Conservation (phyloP, 179 eudicot genomes). For the Silene coronaria region DNA sequence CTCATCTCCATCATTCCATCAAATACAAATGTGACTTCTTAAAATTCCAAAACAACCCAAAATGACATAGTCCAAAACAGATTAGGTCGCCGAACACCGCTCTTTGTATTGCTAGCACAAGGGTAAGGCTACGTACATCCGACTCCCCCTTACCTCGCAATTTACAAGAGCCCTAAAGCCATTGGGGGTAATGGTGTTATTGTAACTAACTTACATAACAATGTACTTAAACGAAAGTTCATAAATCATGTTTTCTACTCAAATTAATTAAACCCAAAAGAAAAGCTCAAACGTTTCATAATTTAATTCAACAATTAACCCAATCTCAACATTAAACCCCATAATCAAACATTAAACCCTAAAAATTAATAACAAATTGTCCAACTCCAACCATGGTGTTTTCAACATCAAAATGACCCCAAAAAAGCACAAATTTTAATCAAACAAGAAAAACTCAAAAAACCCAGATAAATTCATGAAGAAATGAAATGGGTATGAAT, state of each 20-base stretch:
- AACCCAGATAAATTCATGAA: neutral
- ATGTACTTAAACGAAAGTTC: slow-evolving; percentile 5
- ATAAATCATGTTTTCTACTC: neutral
- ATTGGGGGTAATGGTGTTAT: no score
- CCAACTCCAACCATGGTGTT: neutral
- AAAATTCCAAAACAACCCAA: slow-evolving; percentile 4
- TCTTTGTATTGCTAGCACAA: no score
- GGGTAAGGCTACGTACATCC: no score
- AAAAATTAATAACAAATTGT: neutral
- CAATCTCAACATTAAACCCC: neutral
- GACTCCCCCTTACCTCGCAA: no score
- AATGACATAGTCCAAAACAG: neutral
- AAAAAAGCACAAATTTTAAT: neutral
- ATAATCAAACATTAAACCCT: neutral
- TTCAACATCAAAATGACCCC: neutral
- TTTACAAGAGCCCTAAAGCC: no score
- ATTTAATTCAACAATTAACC: neutral
- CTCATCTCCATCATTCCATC: neutral
- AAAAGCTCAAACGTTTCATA: neutral
- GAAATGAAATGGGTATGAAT: neutral
- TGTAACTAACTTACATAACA: neutral
- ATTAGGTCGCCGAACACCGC: neutral
- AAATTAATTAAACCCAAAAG: neutral
- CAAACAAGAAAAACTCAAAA: no score
- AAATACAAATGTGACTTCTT: neutral